Evolutionary conservation across 1,284 basidiomycete species (phyloP).

Genomic region (Kwoniella shivajii): DNA sequence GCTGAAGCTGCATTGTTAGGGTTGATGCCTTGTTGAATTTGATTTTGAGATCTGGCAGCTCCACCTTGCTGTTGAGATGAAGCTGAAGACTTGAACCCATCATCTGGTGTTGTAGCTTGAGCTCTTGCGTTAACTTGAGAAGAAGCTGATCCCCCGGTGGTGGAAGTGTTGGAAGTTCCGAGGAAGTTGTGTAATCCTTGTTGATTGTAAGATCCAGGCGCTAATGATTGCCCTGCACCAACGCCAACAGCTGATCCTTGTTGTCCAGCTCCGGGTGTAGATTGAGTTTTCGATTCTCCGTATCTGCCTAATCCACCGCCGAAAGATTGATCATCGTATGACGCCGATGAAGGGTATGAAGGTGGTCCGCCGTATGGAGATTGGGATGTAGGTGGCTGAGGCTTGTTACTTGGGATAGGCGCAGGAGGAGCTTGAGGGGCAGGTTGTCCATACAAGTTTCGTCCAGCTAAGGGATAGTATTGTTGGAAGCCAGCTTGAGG

Average conservation of each 20-base stretch:
- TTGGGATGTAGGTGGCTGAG: constrained; percentile 43
- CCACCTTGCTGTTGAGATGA: background rate
- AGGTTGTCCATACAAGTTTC: constrained; percentile 51
- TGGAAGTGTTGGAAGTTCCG: constrained; percentile 24
- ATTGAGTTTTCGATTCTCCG: constrained; percentile 31
- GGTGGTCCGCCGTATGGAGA: constrained; percentile 51
- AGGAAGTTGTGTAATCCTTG: constrained; percentile 44
- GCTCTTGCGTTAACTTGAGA: constrained; percentile 19
- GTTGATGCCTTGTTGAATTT: background rate
- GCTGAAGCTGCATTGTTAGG: background rate
- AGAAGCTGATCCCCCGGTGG: constrained; percentile 12
- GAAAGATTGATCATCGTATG: constrained; percentile 43
- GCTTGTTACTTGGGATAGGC: constrained; percentile 34
- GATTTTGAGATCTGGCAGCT: background rate
- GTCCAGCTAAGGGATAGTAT: constrained; percentile 52
- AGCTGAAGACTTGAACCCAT: constrained; percentile 42
- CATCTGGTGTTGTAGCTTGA: constrained; percentile 44
- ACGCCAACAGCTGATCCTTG: constrained; percentile 15
- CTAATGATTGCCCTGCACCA: constrained; percentile 6
- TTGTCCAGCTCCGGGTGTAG: constrained; percentile 1
- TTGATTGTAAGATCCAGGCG: constrained; percentile 27
- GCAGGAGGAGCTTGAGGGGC: constrained; percentile 46
- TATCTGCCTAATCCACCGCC: constrained; percentile 38
- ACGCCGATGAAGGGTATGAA: constrained; percentile 39
- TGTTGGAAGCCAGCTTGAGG: constrained; percentile 52